Evolutionary conservation across 2,329 filamentous ascomycete species (phyloP).

Genomic region (Colletotrichum godetiae): DNA sequence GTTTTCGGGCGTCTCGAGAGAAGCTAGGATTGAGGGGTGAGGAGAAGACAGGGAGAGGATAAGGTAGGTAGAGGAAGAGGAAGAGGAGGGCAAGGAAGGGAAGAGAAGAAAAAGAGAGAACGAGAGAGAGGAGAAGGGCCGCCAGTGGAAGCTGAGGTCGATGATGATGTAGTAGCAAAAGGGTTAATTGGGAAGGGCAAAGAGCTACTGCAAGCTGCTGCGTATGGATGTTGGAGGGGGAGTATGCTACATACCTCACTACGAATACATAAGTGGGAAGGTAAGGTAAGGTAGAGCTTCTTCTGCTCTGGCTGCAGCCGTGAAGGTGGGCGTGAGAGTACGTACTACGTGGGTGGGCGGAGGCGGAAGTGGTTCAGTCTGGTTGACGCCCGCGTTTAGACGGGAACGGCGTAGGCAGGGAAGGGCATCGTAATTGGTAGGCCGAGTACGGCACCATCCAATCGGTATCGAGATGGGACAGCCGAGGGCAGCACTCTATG

Average conservation of each 20-base stretch:
- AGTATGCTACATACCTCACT: background rate
- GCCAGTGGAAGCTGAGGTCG: conserved; percentile 22
- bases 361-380: conserved; percentile 28
- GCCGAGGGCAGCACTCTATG: conserved; percentile 5
- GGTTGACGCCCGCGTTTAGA: conserved; percentile 30
- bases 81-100: conserved; percentile 2
- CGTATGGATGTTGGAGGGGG: background rate
- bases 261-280: background rate
- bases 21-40: background rate
- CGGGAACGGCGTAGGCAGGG: conserved; percentile 32
- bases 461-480: background rate
- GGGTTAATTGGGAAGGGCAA: background rate
- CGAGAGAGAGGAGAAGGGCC: conserved; percentile 1
- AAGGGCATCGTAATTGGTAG: conserved; percentile 4
- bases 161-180: conserved; percentile 30
- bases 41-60: background rate
- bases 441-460: conserved; percentile 6
- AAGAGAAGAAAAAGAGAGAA: background rate
- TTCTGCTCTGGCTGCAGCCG: conserved; percentile 20
- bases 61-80: background rate
- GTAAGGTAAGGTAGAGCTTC: conserved; percentile 16
- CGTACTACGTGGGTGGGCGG: background rate
- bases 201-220: conserved; percentile 1
- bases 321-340: conserved; percentile 13
- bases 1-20: background rate